Conservation (phyloP, 495 filamentous ascomycete species). For the Penicillium longicatenatum region DNA sequence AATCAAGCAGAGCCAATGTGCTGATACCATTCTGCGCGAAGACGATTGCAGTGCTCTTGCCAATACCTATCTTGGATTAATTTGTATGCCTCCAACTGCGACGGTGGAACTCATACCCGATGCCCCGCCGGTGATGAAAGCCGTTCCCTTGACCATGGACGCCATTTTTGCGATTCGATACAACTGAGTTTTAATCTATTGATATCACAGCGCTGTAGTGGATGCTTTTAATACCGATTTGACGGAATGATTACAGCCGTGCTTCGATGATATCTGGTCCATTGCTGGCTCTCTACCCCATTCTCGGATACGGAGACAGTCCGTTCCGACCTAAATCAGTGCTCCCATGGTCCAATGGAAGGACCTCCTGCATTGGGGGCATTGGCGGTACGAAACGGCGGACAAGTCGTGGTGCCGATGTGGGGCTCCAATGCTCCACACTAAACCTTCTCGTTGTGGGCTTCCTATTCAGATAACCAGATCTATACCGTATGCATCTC, state of each 20-base stretch:
- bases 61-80: slow-evolving; percentile 25
- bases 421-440: slow-evolving; percentile 3
- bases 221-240: background rate
- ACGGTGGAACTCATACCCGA: slow-evolving; percentile 17
- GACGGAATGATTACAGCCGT: background rate
- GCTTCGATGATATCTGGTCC: background rate
- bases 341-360: background rate
- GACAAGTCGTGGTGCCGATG: background rate
- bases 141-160: slow-evolving; percentile 23
- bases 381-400: background rate
- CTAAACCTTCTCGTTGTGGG: slow-evolving; percentile 21
- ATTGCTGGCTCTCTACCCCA: background rate
- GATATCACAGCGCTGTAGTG: background rate
- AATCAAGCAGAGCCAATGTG: slow-evolving; percentile 24
- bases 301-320: background rate
- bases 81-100: background rate
- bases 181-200: background rate
- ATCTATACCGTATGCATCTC: slow-evolving; percentile 4
- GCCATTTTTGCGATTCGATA: slow-evolving; percentile 12
- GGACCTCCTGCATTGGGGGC: background rate
- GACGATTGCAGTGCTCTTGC: slow-evolving; percentile 22
- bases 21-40: slow-evolving; percentile 28
- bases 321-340: background rate
- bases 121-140: slow-evolving; percentile 28
- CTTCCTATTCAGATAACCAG: slow-evolving; percentile 12